Evolutionary conservation across 2,329 filamentous ascomycete genomes (phyloP), one percentile per base, ranked within the genome.

Genomic region (Pseudogymnoascus sp.): DNA sequence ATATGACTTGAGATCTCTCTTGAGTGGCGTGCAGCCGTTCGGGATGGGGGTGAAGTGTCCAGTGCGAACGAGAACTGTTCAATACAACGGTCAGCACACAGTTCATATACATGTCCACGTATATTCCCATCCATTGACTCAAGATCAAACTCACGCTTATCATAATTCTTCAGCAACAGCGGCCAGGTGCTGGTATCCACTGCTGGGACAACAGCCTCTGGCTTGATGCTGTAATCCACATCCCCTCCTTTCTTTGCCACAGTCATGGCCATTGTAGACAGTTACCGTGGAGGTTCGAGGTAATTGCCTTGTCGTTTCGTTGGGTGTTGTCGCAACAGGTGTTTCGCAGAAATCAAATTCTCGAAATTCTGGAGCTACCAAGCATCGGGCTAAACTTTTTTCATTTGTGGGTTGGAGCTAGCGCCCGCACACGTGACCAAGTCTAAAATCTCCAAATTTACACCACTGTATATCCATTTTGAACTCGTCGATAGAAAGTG

Each of bases 11-110:
- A 99, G 83, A 75, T 97, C 93, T 76, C 94, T 90, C 78, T 91
- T 92, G 73, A 95, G 80, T 61, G 94, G 94, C 65, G 90, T 86
- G 79, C 90, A 95, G 72, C 94, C 94, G 74, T 90, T 88, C 68
- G 93, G 91, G 70, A 97, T 97, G 61, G 94, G 94, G 34, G 93
- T 97, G 78, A 96, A 99, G 77, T 99, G 93, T 65, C 90, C 91
- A 67, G 92, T 97, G 73, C 93, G 88, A 70, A 97, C 88, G 69
- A 94, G 87, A 70, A 97, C 90, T 93, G 71, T 63, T 67, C 64
- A 59, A 64, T 64, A 60, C 14, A 57, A 28, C 32, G n/a, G 12
- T 41, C 28, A 54, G 47, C 47, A 54, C 11, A 22, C 28, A 8
- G 28, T 34, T 72, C 70, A 62, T 64, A 28, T 54, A 54, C 28